phyloP scores from a whole-genome alignment of 2,329 filamentous ascomycete species.

The Diaporthe sp. region DNA sequence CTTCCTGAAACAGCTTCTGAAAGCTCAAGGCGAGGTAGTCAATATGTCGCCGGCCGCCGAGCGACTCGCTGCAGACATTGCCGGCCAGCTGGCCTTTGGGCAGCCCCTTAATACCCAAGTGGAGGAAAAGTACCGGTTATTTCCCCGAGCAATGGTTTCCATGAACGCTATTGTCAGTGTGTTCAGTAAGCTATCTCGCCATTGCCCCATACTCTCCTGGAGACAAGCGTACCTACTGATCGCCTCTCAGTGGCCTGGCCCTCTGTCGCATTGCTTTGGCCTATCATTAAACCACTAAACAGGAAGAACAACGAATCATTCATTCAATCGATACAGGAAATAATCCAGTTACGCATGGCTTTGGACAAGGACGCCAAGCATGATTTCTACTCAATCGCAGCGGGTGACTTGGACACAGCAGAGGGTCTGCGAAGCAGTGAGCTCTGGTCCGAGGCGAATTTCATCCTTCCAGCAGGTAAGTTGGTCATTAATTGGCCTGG shows the following conservation, averaged over 20 bases:
- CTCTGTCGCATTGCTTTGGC: background rate
- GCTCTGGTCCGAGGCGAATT: constrained; percentile 16
- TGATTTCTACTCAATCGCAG: constrained; percentile 36
- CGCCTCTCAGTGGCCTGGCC: constrained; percentile 15
- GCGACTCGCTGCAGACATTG: constrained; percentile 3
- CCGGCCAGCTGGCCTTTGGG: constrained; percentile 9
- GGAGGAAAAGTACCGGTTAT: background rate
- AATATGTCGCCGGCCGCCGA: background rate
- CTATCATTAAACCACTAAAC: constrained; percentile 1
- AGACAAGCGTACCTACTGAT: background rate
- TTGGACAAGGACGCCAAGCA: constrained; percentile 30
- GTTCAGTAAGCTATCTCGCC: background rate
- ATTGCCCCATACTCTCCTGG: background rate
- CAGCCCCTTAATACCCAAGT: background rate
- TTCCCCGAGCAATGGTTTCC: background rate
- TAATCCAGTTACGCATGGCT: constrained; percentile 38
- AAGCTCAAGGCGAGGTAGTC: background rate
- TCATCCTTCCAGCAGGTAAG: constrained; percentile 11
- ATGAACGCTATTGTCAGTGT: constrained; percentile 6
- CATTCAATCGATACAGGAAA: background rate
- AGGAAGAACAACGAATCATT: background rate
- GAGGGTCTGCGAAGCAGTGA: background rate
- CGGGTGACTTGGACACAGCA: constrained; percentile 10
- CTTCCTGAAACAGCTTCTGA: constrained; percentile 2
- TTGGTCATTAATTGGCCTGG: too few species aligned